Conservation (phyloP, 2,329 filamentous ascomycete genomes). For the Paraphaeosphaeria minitans region DNA sequence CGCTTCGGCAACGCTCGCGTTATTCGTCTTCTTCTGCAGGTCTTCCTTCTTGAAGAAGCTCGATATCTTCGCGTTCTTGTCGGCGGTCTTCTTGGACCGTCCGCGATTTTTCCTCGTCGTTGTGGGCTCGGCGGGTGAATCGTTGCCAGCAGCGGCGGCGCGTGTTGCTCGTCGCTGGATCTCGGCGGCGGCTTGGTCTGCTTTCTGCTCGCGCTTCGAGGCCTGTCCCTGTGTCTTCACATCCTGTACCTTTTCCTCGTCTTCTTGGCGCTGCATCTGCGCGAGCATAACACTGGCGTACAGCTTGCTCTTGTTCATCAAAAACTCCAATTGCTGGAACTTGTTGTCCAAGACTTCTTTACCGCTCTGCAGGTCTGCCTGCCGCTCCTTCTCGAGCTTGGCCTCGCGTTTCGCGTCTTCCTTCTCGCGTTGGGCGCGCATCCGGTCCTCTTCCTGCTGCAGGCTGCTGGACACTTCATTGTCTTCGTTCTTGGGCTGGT, state of each 20-base stretch:
- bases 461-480: conserved; percentile 46
- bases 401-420: conserved; percentile 53
- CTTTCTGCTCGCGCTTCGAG: conserved; percentile 53
- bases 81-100: conserved; percentile 45
- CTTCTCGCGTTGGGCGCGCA: conserved; percentile 50
- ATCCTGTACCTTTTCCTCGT: conserved; percentile 53
- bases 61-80: conserved; percentile 55
- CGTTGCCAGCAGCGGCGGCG: conserved; percentile 30
- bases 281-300: conserved; percentile 59
- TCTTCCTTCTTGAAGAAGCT: conserved; percentile 67
- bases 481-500: conserved; percentile 14
- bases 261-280: conserved; percentile 59
- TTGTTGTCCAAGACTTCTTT: conserved; percentile 54
- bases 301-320: conserved; percentile 59
- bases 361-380: conserved; percentile 54
- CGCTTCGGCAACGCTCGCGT: conserved; percentile 61
- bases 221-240: conserved; percentile 52
- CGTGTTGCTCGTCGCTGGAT: conserved; percentile 55
- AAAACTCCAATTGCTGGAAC: conserved; percentile 58
- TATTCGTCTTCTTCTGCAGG: conserved; percentile 58
- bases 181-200: conserved; percentile 53
- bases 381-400: conserved; percentile 51
- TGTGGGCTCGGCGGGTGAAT: conserved; percentile 20
- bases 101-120: conserved; percentile 40
- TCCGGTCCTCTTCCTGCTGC: conserved; percentile 53